These are phyloP conservation scores for Epichloe sylvatica DNA, from an alignment of 2,329 filamentous ascomycete genomes.

Conservation along the genomic window DNA sequence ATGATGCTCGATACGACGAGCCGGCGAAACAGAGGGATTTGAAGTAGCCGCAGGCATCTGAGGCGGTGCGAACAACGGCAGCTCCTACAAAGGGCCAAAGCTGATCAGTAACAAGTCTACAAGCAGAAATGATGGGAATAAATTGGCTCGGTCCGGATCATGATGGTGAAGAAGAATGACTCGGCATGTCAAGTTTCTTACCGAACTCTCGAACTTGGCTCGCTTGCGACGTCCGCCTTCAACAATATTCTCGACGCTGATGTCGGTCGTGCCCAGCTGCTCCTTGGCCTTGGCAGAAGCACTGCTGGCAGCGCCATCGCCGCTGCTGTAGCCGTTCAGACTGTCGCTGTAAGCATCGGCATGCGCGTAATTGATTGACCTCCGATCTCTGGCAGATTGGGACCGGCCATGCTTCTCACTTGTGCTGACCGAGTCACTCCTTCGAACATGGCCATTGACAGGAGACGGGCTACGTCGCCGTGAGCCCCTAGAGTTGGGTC, in stretches of 20 bases:
- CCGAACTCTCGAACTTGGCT: conserved; percentile 91
- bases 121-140: no score
- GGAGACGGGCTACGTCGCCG: conserved; percentile 70
- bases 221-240: conserved; percentile 91
- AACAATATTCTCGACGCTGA: conserved; percentile 95
- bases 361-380: conserved; percentile 28
- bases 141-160: no score
- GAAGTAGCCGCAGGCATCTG: conserved; percentile 90
- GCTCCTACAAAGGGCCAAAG: conserved; percentile 48
- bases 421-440: conserved; percentile 59
- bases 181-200: conserved; percentile 36
- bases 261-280: conserved; percentile 85
- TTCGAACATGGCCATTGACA: conserved; percentile 50
- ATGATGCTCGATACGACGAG: conserved; percentile 62
- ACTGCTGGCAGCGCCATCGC: conserved; percentile 66
- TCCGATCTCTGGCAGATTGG: conserved; percentile 55
- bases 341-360: conserved; percentile 52
- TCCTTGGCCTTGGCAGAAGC: conserved; percentile 63
- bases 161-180: background rate
- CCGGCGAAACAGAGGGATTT: conserved; percentile 91
- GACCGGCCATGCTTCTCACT: conserved; percentile 52
- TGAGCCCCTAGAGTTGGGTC: conserved; percentile 56
- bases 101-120: background rate
- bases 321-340: conserved; percentile 69
- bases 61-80: conserved; percentile 85